Percentiles rank a stretch among this genome's conserved stretches.
Evolutionary conservation across 1,284 basidiomycete species (phyloP).

Genomic region (Ustilago tritici): DNA sequence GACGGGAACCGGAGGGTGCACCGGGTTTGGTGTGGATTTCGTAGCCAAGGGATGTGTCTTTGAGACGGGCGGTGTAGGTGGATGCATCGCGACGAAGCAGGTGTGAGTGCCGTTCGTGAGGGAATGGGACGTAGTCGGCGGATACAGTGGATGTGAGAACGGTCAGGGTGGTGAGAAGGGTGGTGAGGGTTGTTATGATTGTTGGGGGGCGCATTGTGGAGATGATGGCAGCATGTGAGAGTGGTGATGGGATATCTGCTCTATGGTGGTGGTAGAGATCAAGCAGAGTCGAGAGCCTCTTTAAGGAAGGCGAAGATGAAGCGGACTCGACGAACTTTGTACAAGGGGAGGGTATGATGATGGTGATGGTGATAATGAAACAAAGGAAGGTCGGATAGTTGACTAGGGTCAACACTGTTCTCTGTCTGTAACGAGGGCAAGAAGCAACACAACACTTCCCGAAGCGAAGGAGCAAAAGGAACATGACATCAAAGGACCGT

Average conservation of each 20-base stretch:
- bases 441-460: neutral
- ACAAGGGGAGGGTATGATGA: neutral
- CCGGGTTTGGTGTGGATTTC: conserved; percentile 41
- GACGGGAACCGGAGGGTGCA: conserved; percentile 49
- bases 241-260: neutral
- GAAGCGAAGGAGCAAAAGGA: neutral
- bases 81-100: conserved; percentile 43
- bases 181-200: conserved; percentile 5
- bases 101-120: conserved; percentile 6
- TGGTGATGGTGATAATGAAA: neutral
- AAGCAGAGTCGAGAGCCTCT: neutral
- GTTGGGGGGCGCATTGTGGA: conserved; percentile 4
- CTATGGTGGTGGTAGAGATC: neutral
- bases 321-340: neutral
- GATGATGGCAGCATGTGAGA: neutral
- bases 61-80: conserved; percentile 25
- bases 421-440: neutral
- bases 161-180: conserved; percentile 11
- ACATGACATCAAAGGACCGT: neutral
- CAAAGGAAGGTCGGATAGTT: neutral
- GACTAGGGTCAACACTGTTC: no score
- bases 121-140: conserved; percentile 21
- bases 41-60: conserved; percentile 38
- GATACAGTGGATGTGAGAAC: conserved; percentile 1
- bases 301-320: neutral